A percentile compares a stretch with the other conserved stretches of the same genome.
Evolutionary conservation across 179 eudicot genomes (phyloP).

Genomic region (Beta corolliflora): DNA sequence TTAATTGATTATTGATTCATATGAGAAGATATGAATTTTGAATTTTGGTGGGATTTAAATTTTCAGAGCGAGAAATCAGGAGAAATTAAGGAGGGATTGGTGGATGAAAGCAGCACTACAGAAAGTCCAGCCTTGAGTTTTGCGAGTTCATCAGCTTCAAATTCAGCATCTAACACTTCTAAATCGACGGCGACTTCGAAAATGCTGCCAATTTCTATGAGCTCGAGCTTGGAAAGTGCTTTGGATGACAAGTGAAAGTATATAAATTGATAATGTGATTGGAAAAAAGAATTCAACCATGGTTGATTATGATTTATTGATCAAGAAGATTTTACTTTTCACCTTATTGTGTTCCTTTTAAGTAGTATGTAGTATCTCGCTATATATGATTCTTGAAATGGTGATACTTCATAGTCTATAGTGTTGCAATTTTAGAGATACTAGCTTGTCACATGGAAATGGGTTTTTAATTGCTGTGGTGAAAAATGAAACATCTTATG

Average conservation of each 20-base stretch:
- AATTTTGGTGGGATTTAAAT: no score
- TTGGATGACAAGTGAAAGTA: conserved; percentile 1
- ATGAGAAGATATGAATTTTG: neutral
- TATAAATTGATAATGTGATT: no score
- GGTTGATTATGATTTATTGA: neutral
- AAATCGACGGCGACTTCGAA: conserved; percentile 17
- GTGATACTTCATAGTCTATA: neutral
- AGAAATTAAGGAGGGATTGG: conserved; percentile 20
- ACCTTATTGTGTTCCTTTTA: neutral
- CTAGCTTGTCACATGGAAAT: neutral
- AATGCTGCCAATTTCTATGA: conserved; percentile 12
- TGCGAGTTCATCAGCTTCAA: conserved; percentile 16
- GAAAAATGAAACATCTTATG: no score
- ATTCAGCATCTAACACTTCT: conserved; percentile 5
- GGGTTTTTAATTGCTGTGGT: no score
- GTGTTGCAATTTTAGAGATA: neutral
- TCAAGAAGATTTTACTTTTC: neutral
- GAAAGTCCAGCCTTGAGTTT: conserved; percentile 23
- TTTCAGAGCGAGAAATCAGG: conserved; percentile 19
- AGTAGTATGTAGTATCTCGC: conserved; percentile 21
- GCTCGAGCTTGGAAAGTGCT: conserved; percentile 27
- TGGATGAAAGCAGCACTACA: conserved; percentile 11
- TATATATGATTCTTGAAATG: conserved; percentile 10
- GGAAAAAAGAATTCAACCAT: neutral
- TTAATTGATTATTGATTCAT: neutral